Conservation (phyloP, 805 yeast species). For the Starmerella sirachaensis region DNA sequence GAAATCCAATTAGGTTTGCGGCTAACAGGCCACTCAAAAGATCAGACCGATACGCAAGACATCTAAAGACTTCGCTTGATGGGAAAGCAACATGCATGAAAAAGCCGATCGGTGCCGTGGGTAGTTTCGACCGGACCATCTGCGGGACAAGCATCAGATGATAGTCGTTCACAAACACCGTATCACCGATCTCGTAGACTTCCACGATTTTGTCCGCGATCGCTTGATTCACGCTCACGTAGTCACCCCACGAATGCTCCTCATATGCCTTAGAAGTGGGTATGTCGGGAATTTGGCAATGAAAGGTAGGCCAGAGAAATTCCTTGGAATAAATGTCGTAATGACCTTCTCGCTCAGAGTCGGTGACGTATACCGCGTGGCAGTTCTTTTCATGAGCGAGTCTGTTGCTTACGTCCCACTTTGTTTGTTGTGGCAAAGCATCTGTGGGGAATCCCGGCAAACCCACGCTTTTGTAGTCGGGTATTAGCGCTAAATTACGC, state of each 20-base stretch:
- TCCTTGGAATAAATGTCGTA: slow-evolving; percentile 87
- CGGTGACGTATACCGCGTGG: slow-evolving; percentile 60
- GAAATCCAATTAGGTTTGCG: slow-evolving; percentile 78
- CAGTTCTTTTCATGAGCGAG: slow-evolving; percentile 35
- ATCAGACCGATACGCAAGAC: slow-evolving; percentile 74
- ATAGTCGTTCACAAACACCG: slow-evolving; percentile 89
- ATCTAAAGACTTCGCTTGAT: slow-evolving; percentile 85
- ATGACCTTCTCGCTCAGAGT: slow-evolving; percentile 76
- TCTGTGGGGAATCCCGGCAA: slow-evolving; percentile 86
- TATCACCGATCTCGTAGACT: slow-evolving; percentile 59
- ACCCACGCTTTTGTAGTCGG: slow-evolving; percentile 66
- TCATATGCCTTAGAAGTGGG: slow-evolving; percentile 90
- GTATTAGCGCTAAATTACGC: slow-evolving; percentile 25
- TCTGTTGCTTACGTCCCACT: slow-evolving; percentile 39
- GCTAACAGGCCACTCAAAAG: slow-evolving; percentile 76
- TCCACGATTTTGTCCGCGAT: slow-evolving; percentile 67
- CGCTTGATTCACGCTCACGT: slow-evolving; percentile 58
- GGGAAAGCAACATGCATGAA: slow-evolving; percentile 93
- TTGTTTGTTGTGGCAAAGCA: slow-evolving; percentile 48
- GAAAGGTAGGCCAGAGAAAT: slow-evolving; percentile 90
- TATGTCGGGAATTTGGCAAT: slow-evolving; percentile 89
- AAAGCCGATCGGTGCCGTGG: slow-evolving; percentile 79
- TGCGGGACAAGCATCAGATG: slow-evolving; percentile 77
- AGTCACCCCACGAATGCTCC: slow-evolving; percentile 87
- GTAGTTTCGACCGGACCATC: slow-evolving; percentile 64